Base-by-base conservation (phyloP, 2,329 filamentous ascomycete genomes). In the Ascochyta koolunga region DNA sequence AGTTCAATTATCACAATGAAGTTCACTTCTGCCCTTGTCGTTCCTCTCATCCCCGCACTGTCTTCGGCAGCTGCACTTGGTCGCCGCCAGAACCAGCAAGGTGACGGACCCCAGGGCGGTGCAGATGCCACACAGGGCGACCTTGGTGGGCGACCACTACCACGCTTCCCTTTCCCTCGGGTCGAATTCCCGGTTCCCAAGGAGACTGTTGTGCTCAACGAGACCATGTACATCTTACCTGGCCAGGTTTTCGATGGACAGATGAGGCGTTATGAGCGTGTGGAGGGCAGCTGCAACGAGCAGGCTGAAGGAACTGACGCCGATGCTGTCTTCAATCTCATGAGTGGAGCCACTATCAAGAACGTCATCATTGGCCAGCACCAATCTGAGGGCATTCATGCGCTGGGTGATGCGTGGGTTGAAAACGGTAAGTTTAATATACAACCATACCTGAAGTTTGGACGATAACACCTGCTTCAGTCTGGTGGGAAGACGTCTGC, bases 401-500 rank as follows among this genome's bases (percentile, higher is more conserved):
- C 62, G 5, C 46, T 67, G 7, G 64, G 64, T 22, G 64, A 67
- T 50, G 64, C 64, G 6, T 67, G 64, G 64, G 64, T 67, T n/a
- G 64, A 67, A 42, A 67, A 65, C 38, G 64, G 64, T 64, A 46
- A 53, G 51, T 9, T 9, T 0, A 22, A 2, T 9, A 4, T 0
- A 4, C 2, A n/a, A 16, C 13, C 16, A 9, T n/a, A 16, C 15
- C 2, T 3, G 2, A 29, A 0, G 11, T 2, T 10, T 4, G n/a
- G n/a, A 33, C 16, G 16, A 54, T 64, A 40, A 61, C 35, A 4
- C 29, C 1, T n/a, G 13, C 21, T 29, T 13, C 10, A 66, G 64
- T 67, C 3, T 67, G 64, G 64, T 67, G 64, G 64, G 64, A 67
- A 50, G 64, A 67, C 8, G 64, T 67, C 18, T 67, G 64, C 31